Conservation (phyloP, 2,329 filamentous ascomycete species). For the Colletotrichum sansevieriae region DNA sequence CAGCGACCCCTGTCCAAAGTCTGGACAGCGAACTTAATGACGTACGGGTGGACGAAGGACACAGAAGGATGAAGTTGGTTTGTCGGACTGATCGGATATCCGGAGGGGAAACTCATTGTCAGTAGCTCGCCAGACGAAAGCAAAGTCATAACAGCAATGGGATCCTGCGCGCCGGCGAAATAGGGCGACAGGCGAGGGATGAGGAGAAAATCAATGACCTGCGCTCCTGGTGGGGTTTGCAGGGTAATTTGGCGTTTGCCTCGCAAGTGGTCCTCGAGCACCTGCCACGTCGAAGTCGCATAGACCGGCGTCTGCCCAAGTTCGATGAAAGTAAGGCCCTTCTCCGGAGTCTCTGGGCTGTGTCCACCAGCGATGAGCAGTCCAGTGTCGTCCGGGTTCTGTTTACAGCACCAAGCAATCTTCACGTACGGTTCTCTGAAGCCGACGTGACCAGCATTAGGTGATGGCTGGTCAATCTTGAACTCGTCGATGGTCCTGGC, state of each 20-base stretch:
- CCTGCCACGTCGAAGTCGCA: constrained; percentile 90
- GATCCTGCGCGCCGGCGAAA: constrained; percentile 89
- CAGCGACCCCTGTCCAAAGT: constrained; percentile 83
- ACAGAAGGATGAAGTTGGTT: constrained; percentile 92
- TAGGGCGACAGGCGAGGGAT: constrained; percentile 87
- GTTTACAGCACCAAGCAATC: constrained; percentile 93
- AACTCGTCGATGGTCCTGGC: constrained; percentile 83
- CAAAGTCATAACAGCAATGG: constrained; percentile 84
- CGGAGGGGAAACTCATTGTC: constrained; percentile 92
- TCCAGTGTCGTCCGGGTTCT: constrained; percentile 93
- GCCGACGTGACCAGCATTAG: constrained; percentile 63
- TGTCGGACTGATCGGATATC: constrained; percentile 89
- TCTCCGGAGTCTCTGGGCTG: constrained; percentile 73
- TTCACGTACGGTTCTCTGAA: constrained; percentile 81
- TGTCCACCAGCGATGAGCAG: constrained; percentile 88
- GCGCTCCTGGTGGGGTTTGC: constrained; percentile 80
- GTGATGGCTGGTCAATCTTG: constrained; percentile 77
- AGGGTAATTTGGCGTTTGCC: constrained; percentile 80
- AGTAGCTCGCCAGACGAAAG: constrained; percentile 89
- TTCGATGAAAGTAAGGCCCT: constrained; percentile 90
- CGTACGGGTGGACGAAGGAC: constrained; percentile 90
- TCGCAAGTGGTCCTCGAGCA: constrained; percentile 82
- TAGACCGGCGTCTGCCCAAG: constrained; percentile 91
- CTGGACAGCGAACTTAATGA: constrained; percentile 79
- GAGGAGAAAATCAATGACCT: constrained; percentile 84